A percentile compares a stretch with the other conserved stretches of the same genome.
Conservation (phyloP, 2,329 filamentous ascomycete species). For the Cladosporium sphaerospermum region DNA sequence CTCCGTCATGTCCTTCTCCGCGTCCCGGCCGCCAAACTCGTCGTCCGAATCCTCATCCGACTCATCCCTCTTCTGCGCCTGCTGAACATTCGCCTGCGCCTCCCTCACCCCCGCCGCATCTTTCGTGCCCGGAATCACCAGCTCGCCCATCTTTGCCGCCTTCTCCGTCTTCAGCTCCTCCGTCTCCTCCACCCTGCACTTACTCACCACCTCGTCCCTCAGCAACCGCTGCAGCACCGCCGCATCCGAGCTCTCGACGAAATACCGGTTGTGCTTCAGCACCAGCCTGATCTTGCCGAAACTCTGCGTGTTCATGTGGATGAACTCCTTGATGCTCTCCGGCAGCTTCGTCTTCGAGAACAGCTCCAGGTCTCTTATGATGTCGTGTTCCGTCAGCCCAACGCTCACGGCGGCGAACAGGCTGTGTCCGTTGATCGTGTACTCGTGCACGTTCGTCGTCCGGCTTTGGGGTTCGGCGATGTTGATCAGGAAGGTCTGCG, state of each 20-base stretch:
- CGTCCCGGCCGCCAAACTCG: conserved; percentile 46
- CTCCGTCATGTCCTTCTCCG: conserved; percentile 58
- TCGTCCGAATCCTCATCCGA: conserved; percentile 44
- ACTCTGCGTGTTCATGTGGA: conserved; percentile 74
- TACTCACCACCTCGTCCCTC: conserved; percentile 74
- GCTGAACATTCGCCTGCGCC: conserved; percentile 43
- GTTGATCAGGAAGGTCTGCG: conserved; percentile 91
- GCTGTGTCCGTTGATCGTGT: conserved; percentile 83
- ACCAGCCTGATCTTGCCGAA: conserved; percentile 96
- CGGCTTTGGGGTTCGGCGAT: conserved; percentile 90
- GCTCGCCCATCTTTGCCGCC: conserved; percentile 76
- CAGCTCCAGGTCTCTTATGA: conserved; percentile 79
- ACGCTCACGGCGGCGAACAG: conserved; percentile 94
- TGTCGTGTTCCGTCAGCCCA: conserved; percentile 81
- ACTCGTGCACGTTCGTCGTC: conserved; percentile 88
- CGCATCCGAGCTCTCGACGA: conserved; percentile 85
- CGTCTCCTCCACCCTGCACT: conserved; percentile 65
- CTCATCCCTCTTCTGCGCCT: conserved; percentile 40
- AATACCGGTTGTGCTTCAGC: conserved; percentile 89
- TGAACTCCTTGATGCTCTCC: conserved; percentile 72
- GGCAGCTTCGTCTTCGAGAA: conserved; percentile 86
- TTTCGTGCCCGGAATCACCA: conserved; percentile 92
- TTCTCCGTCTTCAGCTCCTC: conserved; percentile 71
- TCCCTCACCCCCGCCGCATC: conserved; percentile 85
- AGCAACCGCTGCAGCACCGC: conserved; percentile 80